Base-by-base conservation (phyloP, 2,329 filamentous ascomycete species). In the Clonostachys chloroleuca region DNA sequence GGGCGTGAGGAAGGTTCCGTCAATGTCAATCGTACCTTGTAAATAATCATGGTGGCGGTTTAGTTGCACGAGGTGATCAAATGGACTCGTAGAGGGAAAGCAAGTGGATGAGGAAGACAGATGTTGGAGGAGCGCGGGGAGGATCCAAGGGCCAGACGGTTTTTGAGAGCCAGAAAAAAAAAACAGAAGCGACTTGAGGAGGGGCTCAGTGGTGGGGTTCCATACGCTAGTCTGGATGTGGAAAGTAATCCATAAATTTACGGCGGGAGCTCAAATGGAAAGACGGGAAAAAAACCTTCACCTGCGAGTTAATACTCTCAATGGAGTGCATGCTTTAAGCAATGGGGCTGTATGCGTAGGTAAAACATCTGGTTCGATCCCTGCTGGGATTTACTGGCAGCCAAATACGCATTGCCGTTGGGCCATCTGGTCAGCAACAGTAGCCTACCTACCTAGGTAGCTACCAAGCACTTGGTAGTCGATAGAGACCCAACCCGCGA, bases 21-120 rank as follows among this genome's bases (percentile, higher is more conserved):
- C 30, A 6, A 2, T 10, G 18, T 14, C 30, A 6, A 2, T 6
- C 60, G 51, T 68, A 87, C 85, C 72, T 77, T 84, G 81, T 69
- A 89, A 65, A 89, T 87, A 67, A 87, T 77, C 86, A 89, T 89
- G 61, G 72, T 86, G 79, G 62, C 70, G 70, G 67, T 64, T 59
- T 57, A 30, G 24, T 30, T 30, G 8, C 9, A 30, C 24, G 24
- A 30, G 9, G 24, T 30, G 46, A 42, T 48, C 40, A 43, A 39
- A 30, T 33, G 34, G 46, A 45, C 42, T 42, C 33, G 41, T 18
- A 36, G 34, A 44, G 40, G 40, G 42, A 44, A 20, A 30, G 18
- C 41, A 20, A 20, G 40, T 17, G 17, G 42, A 43, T 30, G 18
- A 43, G 17, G 24, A 43, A 43, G n/a, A 16, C n/a, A 34, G 40